Conservation (phyloP, 2,329 filamentous ascomycete species). For the Monosporascus cannonballus region DNA sequence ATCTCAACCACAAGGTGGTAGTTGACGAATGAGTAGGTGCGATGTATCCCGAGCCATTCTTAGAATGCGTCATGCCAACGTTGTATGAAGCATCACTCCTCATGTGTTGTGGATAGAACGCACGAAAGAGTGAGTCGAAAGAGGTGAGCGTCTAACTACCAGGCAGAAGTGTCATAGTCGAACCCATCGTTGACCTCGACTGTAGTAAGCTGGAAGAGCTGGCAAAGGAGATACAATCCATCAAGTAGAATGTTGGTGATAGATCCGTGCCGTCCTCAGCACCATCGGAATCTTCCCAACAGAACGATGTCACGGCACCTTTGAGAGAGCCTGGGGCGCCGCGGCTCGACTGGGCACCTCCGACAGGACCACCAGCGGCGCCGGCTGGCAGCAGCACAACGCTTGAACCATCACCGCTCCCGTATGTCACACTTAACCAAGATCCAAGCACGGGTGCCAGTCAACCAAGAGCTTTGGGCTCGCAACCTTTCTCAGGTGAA, state of each 20-base stretch:
- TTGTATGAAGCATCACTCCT: conserved; percentile 22
- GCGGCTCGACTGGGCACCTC: conserved; percentile 14
- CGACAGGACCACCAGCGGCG: conserved; percentile 10
- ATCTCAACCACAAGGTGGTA: not conserved
- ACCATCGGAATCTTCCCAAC: conserved; percentile 11
- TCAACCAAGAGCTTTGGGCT: conserved; percentile 38
- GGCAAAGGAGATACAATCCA: conserved; percentile 47
- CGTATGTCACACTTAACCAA: conserved; percentile 16
- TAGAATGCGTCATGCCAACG: conserved; percentile 23
- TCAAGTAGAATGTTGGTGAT: conserved; percentile 43
- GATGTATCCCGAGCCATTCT: conserved; percentile 24
- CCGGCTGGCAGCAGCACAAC: conserved; percentile 5
- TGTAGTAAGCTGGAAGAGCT: conserved; percentile 49
- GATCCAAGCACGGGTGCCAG: conserved; percentile 17
- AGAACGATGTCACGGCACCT: conserved; percentile 15
- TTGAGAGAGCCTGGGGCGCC: conserved; percentile 13
- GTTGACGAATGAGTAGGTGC: conserved; percentile 16
- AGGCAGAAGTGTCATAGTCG: not conserved
- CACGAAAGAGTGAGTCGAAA: conserved; percentile 26
- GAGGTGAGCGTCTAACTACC: conserved; percentile 18
- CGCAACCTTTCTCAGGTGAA: conserved; percentile 42
- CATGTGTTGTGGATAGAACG: conserved; percentile 25
- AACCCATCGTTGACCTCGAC: conserved; percentile 2
- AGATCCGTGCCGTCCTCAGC: conserved; percentile 7
- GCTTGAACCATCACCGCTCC: conserved; percentile 20